These are phyloP conservation scores for Eleusine coracana DNA, from an alignment of 176 grass and related monocot species.

Conservation along the genomic window DNA sequence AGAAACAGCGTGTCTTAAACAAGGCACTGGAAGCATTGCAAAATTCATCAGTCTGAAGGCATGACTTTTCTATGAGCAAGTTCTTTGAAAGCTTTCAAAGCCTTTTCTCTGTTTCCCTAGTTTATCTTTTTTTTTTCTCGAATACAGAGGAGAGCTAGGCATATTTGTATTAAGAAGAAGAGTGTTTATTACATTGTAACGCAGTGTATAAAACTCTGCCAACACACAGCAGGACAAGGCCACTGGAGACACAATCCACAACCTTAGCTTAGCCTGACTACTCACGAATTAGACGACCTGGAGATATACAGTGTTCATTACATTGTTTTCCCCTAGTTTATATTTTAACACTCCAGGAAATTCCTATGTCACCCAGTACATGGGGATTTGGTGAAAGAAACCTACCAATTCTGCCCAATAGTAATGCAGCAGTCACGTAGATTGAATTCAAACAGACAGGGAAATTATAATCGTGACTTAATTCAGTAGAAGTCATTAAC, in stretches of 20 bases:
- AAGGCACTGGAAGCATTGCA: conserved; percentile 61
- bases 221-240: too few relatives aligned
- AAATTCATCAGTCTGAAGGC: background rate
- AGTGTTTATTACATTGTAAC: too few relatives aligned
- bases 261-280: too few relatives aligned
- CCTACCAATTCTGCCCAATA: conserved; percentile 4
- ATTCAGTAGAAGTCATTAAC: background rate
- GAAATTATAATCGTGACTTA: background rate
- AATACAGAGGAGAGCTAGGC: too few relatives aligned
- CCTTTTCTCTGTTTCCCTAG: background rate
- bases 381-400: background rate
- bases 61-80: background rate
- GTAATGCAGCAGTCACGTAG: conserved; percentile 7
- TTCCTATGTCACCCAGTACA: background rate
- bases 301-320: too few relatives aligned
- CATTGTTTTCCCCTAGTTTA: background rate
- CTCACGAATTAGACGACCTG: too few relatives aligned
- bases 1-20: conserved; percentile 71
- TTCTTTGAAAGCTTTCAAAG: background rate
- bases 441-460: background rate
- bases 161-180: too few relatives aligned
- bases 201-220: too few relatives aligned
- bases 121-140: background rate
- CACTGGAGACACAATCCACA: too few relatives aligned
- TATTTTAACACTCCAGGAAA: background rate